Evolutionary conservation across 345 rosid species (phyloP).

Genomic region (Eucalyptus rudis): DNA sequence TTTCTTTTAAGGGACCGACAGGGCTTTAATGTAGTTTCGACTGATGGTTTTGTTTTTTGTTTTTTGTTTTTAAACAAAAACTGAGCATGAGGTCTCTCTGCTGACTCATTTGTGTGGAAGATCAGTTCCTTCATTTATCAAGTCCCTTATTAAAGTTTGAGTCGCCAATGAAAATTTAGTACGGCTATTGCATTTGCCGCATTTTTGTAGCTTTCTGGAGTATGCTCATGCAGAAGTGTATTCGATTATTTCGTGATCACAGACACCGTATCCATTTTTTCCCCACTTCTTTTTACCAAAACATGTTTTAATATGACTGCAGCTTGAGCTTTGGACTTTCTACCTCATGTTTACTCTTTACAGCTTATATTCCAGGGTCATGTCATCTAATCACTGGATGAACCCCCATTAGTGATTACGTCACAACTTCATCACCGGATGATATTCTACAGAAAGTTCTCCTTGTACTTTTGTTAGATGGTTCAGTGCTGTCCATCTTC

Average conservation of each 20-base stretch:
- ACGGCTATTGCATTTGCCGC: not conserved
- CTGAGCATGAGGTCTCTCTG: not conserved
- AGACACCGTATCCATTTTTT: not conserved
- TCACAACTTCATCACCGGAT: not conserved
- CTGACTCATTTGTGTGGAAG: not conserved
- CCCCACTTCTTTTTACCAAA: not conserved
- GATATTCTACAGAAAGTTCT: not conserved
- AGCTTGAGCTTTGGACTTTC: not conserved
- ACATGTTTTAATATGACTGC: not conserved
- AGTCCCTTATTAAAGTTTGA: not conserved
- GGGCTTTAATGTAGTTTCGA: not conserved
- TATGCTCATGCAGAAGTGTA: not conserved
- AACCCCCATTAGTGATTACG: not conserved
- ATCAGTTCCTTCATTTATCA: not conserved
- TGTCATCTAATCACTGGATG: not conserved
- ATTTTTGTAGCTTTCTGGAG: not conserved
- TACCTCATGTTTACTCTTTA: not conserved
- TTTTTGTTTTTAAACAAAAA: not conserved
- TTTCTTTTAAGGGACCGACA: not conserved
- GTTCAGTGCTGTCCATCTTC: not conserved
- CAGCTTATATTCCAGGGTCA: not conserved
- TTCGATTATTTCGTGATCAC: not conserved
- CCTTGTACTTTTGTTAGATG: not conserved
- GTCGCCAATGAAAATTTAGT: not conserved
- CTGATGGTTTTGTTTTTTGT: not conserved